Conservation (phyloP, 805 yeast species). For the Saccharomycopsis oosterbeekiorum region DNA sequence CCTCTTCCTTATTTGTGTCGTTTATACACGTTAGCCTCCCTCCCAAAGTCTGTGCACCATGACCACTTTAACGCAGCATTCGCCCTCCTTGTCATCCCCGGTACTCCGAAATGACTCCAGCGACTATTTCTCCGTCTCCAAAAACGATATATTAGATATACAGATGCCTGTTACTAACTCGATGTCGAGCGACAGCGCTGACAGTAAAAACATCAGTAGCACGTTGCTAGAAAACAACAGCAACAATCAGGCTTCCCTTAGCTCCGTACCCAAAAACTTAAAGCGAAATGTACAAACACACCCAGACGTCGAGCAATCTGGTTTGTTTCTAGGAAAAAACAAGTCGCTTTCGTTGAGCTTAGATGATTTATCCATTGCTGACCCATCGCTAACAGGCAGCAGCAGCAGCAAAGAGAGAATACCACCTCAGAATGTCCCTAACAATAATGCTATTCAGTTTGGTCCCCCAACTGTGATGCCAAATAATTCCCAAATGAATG, state of each 20-base stretch:
- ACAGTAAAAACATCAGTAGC: neutral
- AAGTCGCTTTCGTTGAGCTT: neutral
- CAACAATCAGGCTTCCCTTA: neutral
- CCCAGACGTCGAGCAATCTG: neutral
- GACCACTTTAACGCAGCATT: constrained; percentile 14
- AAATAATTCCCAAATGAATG: too few species aligned
- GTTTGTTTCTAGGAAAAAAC: neutral
- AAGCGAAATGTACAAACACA: neutral
- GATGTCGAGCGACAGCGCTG: neutral
- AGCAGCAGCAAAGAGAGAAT: too few species aligned
- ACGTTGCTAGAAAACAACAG: too few species aligned
- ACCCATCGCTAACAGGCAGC: neutral
- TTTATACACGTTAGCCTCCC: too few species aligned
- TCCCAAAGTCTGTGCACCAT: neutral
- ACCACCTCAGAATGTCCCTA: neutral
- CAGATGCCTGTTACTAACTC: neutral
- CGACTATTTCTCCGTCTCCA: constrained; percentile 5
- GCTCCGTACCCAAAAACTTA: neutral
- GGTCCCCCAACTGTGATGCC: neutral
- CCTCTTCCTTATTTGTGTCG: too few species aligned
- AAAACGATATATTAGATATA: neutral
- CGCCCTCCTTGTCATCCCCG: constrained; percentile 13
- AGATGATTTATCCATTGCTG: neutral
- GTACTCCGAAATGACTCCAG: constrained; percentile 1
- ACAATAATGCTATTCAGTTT: neutral